Percentiles rank a stretch among this genome's conserved stretches.
Conservation (phyloP, 768 basidiomycete genomes). For the Artomyces pyxidatus region DNA sequence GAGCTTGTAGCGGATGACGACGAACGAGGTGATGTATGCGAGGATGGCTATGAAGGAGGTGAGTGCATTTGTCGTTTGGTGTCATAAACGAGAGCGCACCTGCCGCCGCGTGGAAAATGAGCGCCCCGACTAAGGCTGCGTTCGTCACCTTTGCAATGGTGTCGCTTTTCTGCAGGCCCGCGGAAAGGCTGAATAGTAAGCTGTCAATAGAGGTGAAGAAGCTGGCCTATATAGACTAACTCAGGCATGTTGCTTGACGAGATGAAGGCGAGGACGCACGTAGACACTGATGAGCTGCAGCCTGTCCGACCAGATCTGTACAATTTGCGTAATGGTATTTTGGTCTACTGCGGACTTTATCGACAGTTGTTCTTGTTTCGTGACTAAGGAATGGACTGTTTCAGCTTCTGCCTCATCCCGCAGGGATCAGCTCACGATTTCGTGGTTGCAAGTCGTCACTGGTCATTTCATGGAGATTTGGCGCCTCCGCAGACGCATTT, state of each 20-base stretch:
- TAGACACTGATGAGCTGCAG: slow-evolving; percentile 10
- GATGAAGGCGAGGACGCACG: background rate
- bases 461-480: too few species aligned
- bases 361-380: background rate
- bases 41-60: slow-evolving; percentile 8
- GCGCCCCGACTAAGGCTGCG: slow-evolving; percentile 11
- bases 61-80: background rate
- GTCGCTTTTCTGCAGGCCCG: background rate
- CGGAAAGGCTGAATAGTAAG: slow-evolving; percentile 1
- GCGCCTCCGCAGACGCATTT: too few species aligned
- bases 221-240: slow-evolving; percentile 1
- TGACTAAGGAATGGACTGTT: too few species aligned
- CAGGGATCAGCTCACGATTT: too few species aligned
- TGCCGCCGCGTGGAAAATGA: slow-evolving; percentile 12
- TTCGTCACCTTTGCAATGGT: background rate
- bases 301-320: slow-evolving; percentile 12
- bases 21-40: slow-evolving; percentile 8
- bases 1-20: slow-evolving; percentile 11
- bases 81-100: slow-evolving; percentile 7
- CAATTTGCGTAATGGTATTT: slow-evolving; percentile 1
- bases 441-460: too few species aligned
- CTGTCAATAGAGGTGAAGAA: slow-evolving; percentile 15
- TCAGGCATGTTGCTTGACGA: background rate
- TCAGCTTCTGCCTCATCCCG: too few species aligned
- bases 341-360: background rate